Evolutionary conservation across 2,329 filamentous ascomycete species (phyloP), one percentile per base, ranked within the genome.

Genomic region (Cladosporium sp.): DNA sequence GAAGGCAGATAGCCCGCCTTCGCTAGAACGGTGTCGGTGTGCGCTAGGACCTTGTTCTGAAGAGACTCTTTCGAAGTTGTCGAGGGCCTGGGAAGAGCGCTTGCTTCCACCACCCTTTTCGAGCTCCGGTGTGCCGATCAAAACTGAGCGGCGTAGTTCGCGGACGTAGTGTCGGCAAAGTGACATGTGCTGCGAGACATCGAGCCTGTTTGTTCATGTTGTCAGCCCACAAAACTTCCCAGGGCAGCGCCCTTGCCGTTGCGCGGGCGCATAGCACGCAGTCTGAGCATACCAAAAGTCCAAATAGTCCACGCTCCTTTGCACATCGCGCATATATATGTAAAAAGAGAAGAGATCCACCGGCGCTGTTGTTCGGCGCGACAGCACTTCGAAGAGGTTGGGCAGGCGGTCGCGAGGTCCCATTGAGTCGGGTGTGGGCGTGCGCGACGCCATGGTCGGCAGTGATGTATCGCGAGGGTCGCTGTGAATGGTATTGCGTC

Each of bases 241-340:
- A 55, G 18, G 21, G 15, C 47, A 49, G 24, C 18, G 34, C 2
- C 15, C 32, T 21, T 26, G 30, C 24, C 36, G n/a, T 14, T 34
- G 60, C 11, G 5, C 64, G 36, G 52, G 60, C 36, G 57, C 47
- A 41, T 15, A 15, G 24, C 49, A 52, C 14, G 51, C 63, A 21
- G 52, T 77, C 87, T 66, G 83, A 36, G 32, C 61, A 32, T 64
- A 98, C 95, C 96, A 99, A 80, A 99, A 99, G 78, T 99, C 95
- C 51, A 99, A 83, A 75, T 99, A 99, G 76, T 99, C 95, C 14
- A 99, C 95, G 8, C 94, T 97, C 78, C 93, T 89, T 80, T 99
- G 95, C 80, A 97, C 93, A 79, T 99, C 96, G 74, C 95, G 88
- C 95, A 99, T 99, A 81, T 97, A 99, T 74, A 99, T 99, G 81